These are phyloP conservation scores for Nigrospora osmanthi DNA, from an alignment of 2,329 filamentous ascomycete genomes.

Conservation along the genomic window DNA sequence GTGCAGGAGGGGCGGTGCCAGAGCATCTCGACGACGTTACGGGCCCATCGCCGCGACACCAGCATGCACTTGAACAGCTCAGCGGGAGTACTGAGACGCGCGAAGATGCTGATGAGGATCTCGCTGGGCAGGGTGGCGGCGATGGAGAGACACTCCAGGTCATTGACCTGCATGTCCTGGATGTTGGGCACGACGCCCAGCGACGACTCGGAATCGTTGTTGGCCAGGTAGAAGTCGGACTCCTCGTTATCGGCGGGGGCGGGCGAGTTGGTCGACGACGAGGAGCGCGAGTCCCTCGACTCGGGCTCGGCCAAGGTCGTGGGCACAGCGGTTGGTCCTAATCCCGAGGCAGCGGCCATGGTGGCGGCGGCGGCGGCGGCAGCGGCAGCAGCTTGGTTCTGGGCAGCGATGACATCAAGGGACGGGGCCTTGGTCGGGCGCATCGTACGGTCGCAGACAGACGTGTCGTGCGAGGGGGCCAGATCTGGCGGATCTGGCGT, in stretches of 20 bases:
- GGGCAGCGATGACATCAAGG: conserved; percentile 6
- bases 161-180: conserved; percentile 63
- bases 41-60: conserved; percentile 89
- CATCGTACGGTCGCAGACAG: not conserved
- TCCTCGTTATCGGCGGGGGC: conserved; percentile 76
- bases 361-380: not conserved
- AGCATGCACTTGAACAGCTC: conserved; percentile 87
- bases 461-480: too few relatives aligned
- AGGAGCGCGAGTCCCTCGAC: conserved; percentile 45
- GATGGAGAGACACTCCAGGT: conserved; percentile 63
- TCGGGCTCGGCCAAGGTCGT: conserved; percentile 21
- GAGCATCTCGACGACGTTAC: conserved; percentile 83
- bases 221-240: conserved; percentile 82
- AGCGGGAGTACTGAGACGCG: conserved; percentile 65
- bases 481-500: too few relatives aligned
- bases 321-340: not conserved
- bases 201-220: conserved; percentile 91
- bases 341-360: not conserved
- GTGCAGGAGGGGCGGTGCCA: conserved; percentile 94
- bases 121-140: conserved; percentile 85
- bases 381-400: conserved; percentile 1
- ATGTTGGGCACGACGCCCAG: conserved; percentile 68
- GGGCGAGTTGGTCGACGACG: conserved; percentile 68
- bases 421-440: conserved; percentile 5
- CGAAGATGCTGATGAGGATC: conserved; percentile 87